Evolutionary conservation across 192 early-diverging fungal genomes (phyloP).

Genomic region (Coemansia sp.): DNA sequence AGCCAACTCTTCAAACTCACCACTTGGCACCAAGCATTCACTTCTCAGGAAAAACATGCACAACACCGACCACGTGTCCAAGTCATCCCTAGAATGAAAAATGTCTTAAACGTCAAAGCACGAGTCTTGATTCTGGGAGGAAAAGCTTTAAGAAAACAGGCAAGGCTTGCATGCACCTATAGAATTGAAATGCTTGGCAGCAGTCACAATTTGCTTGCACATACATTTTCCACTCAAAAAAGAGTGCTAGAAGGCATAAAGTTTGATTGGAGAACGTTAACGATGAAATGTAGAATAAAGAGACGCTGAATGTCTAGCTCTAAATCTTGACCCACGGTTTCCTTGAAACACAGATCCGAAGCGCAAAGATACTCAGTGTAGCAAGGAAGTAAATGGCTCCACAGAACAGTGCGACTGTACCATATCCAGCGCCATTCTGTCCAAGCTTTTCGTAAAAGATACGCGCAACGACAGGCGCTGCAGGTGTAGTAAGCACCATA

Average conservation of each 20-base stretch:
- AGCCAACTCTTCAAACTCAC: background rate
- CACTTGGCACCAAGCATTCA: background rate
- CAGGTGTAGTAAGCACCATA: slow-evolving; percentile 52
- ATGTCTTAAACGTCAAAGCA: background rate
- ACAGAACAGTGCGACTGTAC: slow-evolving; percentile 51
- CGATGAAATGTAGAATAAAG: slow-evolving; percentile 2
- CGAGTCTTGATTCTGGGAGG: background rate
- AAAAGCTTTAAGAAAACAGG: background rate
- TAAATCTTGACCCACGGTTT: slow-evolving; percentile 48
- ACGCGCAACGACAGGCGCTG: slow-evolving; percentile 46
- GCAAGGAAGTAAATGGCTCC: slow-evolving; percentile 48
- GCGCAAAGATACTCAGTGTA: slow-evolving; percentile 50
- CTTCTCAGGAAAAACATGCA: background rate
- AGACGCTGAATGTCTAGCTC: background rate
- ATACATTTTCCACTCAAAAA: background rate
- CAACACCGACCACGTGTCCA: background rate
- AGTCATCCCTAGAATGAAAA: background rate
- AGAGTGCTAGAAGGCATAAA: background rate
- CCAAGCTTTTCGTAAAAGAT: slow-evolving; percentile 51
- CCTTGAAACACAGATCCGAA: slow-evolving; percentile 45
- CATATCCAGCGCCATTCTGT: slow-evolving; percentile 48
- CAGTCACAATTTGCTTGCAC: background rate
- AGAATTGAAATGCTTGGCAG: no score
- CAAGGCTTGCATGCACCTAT: background rate
- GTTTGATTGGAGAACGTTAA: background rate